A percentile compares a stretch with the other conserved stretches of the same genome.
Conservation (phyloP, 2,329 filamentous ascomycete genomes). For the Purpureocillium lavendulum region DNA sequence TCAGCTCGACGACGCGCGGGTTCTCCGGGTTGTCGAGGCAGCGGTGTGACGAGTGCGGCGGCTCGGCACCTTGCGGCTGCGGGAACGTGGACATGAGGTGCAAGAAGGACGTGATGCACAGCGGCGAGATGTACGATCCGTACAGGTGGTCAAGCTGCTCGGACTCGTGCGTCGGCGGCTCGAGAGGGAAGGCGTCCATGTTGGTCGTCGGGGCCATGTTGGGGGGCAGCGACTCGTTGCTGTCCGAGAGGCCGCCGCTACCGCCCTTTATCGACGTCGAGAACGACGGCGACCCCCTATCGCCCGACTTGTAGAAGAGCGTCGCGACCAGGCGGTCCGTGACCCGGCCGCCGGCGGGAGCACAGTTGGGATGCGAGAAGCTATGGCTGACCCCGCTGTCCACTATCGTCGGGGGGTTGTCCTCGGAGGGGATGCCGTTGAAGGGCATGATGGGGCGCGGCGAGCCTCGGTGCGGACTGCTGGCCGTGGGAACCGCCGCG, state of each 20-base stretch:
- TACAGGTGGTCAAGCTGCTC: slow-evolving; percentile 58
- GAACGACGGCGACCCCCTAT: slow-evolving; percentile 14
- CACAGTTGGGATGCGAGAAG: slow-evolving; percentile 56
- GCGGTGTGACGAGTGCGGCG: slow-evolving; percentile 53
- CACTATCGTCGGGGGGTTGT: slow-evolving; percentile 50
- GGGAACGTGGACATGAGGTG: slow-evolving; percentile 58
- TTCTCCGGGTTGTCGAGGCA: slow-evolving; percentile 53
- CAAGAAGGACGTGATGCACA: slow-evolving; percentile 58
- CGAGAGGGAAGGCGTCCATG: slow-evolving; percentile 50
- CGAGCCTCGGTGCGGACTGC: slow-evolving; percentile 22
- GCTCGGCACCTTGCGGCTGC: slow-evolving; percentile 38
- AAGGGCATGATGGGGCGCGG: slow-evolving; percentile 34
- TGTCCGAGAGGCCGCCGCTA: slow-evolving; percentile 12
- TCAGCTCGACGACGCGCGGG: slow-evolving; percentile 58
- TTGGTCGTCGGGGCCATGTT: slow-evolving; percentile 53
- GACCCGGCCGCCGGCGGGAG: slow-evolving; percentile 37
- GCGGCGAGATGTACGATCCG: slow-evolving; percentile 55
- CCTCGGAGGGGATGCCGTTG: slow-evolving; percentile 52
- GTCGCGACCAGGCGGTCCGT: slow-evolving; percentile 51
- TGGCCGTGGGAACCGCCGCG: slow-evolving; percentile 22
- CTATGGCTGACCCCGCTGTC: slow-evolving; percentile 55
- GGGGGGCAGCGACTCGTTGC: slow-evolving; percentile 30
- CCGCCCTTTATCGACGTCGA: slow-evolving; percentile 15
- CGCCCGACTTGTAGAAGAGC: slow-evolving; percentile 46
- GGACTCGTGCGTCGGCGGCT: slow-evolving; percentile 44